These are phyloP conservation scores for Tricholoma furcatifolium DNA, from an alignment of 768 basidiomycete species.

Conservation along the genomic window DNA sequence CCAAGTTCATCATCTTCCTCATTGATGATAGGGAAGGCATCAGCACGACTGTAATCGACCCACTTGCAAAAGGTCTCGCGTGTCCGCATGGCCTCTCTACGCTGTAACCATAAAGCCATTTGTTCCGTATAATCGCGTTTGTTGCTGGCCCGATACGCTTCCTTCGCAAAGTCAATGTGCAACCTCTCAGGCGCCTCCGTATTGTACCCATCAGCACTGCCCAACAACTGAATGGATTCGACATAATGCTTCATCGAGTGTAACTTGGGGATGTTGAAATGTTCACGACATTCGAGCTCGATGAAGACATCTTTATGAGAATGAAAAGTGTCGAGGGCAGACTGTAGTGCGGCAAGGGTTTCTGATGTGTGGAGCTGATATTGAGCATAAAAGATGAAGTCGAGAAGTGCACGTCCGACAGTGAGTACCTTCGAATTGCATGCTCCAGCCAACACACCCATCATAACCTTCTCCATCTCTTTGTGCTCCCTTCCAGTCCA, in stretches of 20 bases:
- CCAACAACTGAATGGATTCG: conserved; percentile 22
- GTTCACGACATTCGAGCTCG: conserved; percentile 20
- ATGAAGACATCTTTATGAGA: conserved; percentile 28
- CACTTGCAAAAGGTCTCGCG: neutral
- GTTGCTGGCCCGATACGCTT: too few relatives aligned
- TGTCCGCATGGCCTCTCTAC: conserved; percentile 11
- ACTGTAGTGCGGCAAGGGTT: conserved; percentile 23
- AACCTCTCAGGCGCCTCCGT: too few relatives aligned
- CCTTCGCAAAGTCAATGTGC: too few relatives aligned
- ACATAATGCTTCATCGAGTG: conserved; percentile 32
- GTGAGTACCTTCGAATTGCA: neutral
- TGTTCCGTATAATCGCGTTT: conserved; percentile 30
- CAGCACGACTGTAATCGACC: neutral
- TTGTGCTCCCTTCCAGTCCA: conserved; percentile 1
- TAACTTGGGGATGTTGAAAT: conserved; percentile 41
- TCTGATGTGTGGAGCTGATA: conserved; percentile 12
- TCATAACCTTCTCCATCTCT: too few relatives aligned
- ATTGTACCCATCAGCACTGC: too few relatives aligned
- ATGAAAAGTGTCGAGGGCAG: conserved; percentile 26
- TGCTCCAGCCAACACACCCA: neutral
- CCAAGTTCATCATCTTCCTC: neutral
- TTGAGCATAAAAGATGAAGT: conserved; percentile 14
- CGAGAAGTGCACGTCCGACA: neutral
- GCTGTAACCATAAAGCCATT: conserved; percentile 36
- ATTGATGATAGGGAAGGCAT: too few relatives aligned